A percentile compares a stretch with the other conserved stretches of the same genome.
These are phyloP conservation scores for Colletotrichum sp. DNA, from an alignment of 2,329 filamentous ascomycete genomes.

Conservation along the genomic window DNA sequence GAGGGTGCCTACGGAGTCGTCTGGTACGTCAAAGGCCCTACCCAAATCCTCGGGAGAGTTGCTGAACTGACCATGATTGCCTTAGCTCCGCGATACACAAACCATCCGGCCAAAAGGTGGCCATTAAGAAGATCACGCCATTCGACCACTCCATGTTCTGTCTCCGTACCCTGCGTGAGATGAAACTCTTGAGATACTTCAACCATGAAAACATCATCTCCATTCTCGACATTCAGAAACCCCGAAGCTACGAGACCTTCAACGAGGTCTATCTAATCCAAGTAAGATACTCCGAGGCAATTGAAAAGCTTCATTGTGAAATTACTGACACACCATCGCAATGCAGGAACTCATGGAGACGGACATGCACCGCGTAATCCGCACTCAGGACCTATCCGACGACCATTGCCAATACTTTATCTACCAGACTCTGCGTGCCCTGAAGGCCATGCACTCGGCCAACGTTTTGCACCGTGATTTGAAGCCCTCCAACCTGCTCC, in stretches of 20 bases:
- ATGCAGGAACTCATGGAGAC: slow-evolving; percentile 96
- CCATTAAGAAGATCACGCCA: slow-evolving; percentile 99
- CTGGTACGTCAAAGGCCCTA: slow-evolving; percentile 69
- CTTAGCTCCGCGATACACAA: slow-evolving; percentile 94
- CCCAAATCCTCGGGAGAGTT: slow-evolving; percentile 7
- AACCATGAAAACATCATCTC: slow-evolving; percentile 99
- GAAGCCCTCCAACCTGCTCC: slow-evolving; percentile 94
- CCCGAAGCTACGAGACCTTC: slow-evolving; percentile 93
- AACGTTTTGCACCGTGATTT: slow-evolving; percentile 97
- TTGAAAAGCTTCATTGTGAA: not conserved
- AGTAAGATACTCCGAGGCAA: slow-evolving; percentile 53
- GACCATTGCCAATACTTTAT: slow-evolving; percentile 99
- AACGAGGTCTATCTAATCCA: slow-evolving; percentile 99
- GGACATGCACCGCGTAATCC: slow-evolving; percentile 98
- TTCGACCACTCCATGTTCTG: slow-evolving; percentile 99
- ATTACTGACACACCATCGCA: slow-evolving; percentile 18
- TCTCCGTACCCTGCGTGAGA: slow-evolving; percentile 92
- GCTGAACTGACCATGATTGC: not conserved
- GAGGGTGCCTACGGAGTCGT: slow-evolving; percentile 99
- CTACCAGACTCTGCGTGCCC: slow-evolving; percentile 95
- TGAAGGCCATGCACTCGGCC: slow-evolving; percentile 99
- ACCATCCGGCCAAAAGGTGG: slow-evolving; percentile 96
- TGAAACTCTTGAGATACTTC: slow-evolving; percentile 99
- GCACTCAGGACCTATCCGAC: slow-evolving; percentile 97
- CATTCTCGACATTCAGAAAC: slow-evolving; percentile 98